phyloP scores from a whole-genome alignment of 2,329 filamentous ascomycete species.

The Sarocladium brachiariae region DNA sequence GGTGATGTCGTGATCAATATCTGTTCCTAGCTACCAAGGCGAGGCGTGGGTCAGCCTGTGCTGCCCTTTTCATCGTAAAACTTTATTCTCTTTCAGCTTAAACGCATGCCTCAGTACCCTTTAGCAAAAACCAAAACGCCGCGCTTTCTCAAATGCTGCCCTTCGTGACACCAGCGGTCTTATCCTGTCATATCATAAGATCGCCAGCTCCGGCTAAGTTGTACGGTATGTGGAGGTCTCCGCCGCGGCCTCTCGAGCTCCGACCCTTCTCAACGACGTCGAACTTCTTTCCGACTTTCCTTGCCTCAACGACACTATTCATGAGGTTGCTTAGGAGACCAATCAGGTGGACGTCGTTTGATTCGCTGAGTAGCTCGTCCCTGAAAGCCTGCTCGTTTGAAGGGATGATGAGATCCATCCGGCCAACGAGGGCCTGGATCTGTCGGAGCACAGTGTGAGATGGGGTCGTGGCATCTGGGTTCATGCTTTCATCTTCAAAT shows the following conservation, averaged over 20 bases:
- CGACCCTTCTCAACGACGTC: constrained; percentile 44
- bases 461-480: constrained; percentile 31
- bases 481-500: constrained; percentile 22
- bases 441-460: constrained; percentile 76
- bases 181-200: constrained; percentile 20
- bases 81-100: background rate
- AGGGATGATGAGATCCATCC: constrained; percentile 75
- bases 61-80: too few relatives aligned
- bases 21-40: too few relatives aligned
- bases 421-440: constrained; percentile 77
- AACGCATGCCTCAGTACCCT: background rate
- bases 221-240: constrained; percentile 16
- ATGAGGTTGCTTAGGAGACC: constrained; percentile 70
- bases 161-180: background rate
- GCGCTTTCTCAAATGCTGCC: background rate
- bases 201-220: constrained; percentile 21
- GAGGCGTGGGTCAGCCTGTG: too few relatives aligned
- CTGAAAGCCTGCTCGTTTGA: constrained; percentile 59
- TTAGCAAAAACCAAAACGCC: constrained; percentile 10
- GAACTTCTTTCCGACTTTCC: constrained; percentile 72
- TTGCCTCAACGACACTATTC: constrained; percentile 61
- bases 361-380: constrained; percentile 66
- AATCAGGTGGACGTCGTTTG: constrained; percentile 77
- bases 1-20: background rate
- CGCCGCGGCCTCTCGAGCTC: constrained; percentile 15